Evolutionary conservation across 768 basidiomycete genomes (phyloP).

Genomic region (Paxillus ammoniavirescens): DNA sequence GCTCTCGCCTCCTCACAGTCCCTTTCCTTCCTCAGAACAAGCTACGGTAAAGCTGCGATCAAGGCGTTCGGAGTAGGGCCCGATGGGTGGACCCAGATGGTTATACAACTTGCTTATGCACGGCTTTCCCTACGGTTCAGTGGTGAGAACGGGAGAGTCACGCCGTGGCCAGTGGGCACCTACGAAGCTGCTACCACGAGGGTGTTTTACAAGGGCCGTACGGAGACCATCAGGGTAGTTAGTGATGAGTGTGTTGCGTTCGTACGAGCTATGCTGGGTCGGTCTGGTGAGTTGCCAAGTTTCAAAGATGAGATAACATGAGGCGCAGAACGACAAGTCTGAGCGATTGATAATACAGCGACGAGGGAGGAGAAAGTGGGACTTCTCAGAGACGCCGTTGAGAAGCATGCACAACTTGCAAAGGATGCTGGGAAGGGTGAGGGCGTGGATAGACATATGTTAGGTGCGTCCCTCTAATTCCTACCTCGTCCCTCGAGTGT

Average conservation of each 20-base stretch:
- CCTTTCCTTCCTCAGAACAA: constrained; percentile 60
- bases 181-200: constrained; percentile 95
- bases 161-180: constrained; percentile 65
- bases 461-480: constrained; percentile 49
- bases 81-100: constrained; percentile 93
- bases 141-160: constrained; percentile 16
- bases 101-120: constrained; percentile 86
- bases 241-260: constrained; percentile 75
- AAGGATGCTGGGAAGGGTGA: constrained; percentile 60
- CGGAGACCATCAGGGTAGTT: constrained; percentile 90
- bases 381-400: constrained; percentile 59
- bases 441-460: constrained; percentile 86
- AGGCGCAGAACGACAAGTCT: neutral
- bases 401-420: constrained; percentile 66
- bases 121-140: constrained; percentile 50
- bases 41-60: constrained; percentile 84
- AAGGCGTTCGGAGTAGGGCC: constrained; percentile 89
- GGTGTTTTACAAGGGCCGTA: constrained; percentile 84
- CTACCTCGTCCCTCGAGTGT: neutral
- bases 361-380: constrained; percentile 43
- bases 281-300: constrained; percentile 24
- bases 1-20: constrained; percentile 64
- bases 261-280: constrained; percentile 71
- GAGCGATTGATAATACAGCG: constrained; percentile 4
- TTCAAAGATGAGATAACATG: neutral